A percentile compares a stretch with the other conserved stretches of the same genome.
phyloP scores from a whole-genome alignment of 768 basidiomycete species.

The Mrakia blollopis region DNA sequence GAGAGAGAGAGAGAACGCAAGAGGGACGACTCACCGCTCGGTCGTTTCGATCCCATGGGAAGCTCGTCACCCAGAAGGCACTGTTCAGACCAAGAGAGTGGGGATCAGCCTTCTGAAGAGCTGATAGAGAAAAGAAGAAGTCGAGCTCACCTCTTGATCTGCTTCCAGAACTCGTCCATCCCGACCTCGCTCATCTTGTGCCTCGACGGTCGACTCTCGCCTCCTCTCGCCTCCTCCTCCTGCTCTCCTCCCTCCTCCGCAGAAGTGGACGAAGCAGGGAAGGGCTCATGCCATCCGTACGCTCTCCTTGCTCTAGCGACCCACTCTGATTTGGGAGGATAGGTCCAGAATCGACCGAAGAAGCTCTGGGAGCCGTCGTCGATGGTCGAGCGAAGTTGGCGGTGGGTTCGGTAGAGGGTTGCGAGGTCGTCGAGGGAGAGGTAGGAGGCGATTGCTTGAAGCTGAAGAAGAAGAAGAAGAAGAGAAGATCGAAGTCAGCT shows the following conservation, averaged over 20 bases:
- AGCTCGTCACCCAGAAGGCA: constrained; percentile 13
- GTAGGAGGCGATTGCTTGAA: background rate
- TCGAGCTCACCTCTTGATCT: background rate
- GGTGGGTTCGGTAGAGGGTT: constrained; percentile 1
- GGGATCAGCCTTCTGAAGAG: background rate
- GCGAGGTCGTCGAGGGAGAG: constrained; percentile 5
- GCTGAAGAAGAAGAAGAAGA: no score
- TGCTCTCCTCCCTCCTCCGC: background rate
- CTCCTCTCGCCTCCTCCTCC: background rate
- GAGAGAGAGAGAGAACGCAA: background rate
- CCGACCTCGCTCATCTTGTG: background rate
- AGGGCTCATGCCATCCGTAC: background rate
- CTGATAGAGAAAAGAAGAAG: background rate
- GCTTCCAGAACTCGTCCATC: constrained; percentile 18
- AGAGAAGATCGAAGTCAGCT: no score
- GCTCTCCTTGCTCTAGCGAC: background rate
- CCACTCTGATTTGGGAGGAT: background rate
- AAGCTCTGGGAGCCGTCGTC: background rate
- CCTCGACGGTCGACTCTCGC: background rate
- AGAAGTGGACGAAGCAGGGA: no score
- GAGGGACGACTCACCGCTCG: background rate
- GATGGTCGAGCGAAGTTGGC: constrained; percentile 1
- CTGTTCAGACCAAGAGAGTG: background rate
- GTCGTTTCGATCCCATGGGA: constrained; percentile 4
- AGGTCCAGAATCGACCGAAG: constrained; percentile 9